Base-by-base conservation (phyloP, 208 protist species). In the Trypanosoma scelopori region DNA sequence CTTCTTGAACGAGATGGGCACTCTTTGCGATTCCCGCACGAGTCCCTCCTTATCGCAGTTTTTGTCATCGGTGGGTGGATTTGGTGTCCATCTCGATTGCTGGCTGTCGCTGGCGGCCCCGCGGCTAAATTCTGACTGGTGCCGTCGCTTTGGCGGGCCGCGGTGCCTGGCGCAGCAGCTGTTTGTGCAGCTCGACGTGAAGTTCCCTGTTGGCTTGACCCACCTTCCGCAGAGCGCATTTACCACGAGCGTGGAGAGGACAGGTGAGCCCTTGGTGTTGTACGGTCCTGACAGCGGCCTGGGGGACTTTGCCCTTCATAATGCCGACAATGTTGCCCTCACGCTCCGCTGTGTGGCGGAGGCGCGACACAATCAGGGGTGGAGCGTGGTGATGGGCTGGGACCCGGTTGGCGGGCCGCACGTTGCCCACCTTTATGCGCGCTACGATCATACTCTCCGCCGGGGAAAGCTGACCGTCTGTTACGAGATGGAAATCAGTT, bases 161-260 rank as follows among this genome's bases (percentile, higher is more conserved):
- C 85, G 88, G 51, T 96, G 91, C 60, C 60, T 94, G 11, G 81
- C 86, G 15, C 85, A 94, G 62, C 91, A 96, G 65, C 57, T 96
- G 11, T 93, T 96, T 78, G 91, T 94, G 37, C 86, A 93, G 55
- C 71, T 96, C 22, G 84, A 93, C 37, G 82, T 65, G 18, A 65
- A 79, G 20, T 96, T 96, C 59, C 88, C 91, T 12, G 74, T 93
- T 5, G 49, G 59, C 27, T 56, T 71, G 16, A 27, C 28, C 13
- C 55, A 41, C 51, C 25, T 62, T 41, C 52, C 80, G 63, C 47
- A 78, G 77, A 49, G 74, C 81, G 35, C 75, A 65, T 20, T 70
- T 65, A 43, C 72, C 41, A 55, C 59, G 65, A 51, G 39, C 66
- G 12, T 55, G 71, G 46, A 53, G 27, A 27, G 56, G 64, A 16